These are phyloP conservation scores for Clavispora santaluciae DNA, from an alignment of 805 yeast species.

Conservation along the genomic window DNA sequence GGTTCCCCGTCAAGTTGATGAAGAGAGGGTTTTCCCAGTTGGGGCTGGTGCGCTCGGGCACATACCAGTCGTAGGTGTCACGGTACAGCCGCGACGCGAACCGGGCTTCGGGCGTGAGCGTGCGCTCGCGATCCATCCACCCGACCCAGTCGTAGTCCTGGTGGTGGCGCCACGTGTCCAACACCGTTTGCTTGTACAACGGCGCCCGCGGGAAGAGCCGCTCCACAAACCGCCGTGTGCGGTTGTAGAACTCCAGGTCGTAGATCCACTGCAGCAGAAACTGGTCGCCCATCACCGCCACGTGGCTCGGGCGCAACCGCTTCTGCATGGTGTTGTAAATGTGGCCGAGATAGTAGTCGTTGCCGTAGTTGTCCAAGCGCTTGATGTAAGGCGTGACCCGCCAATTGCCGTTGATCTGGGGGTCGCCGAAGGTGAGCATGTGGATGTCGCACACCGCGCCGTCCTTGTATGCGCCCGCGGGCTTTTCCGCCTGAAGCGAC, in stretches of 20 bases:
- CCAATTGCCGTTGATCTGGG: slow-evolving; percentile 92
- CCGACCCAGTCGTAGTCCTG: slow-evolving; percentile 52
- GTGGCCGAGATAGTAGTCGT: slow-evolving; percentile 86
- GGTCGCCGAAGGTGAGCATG: slow-evolving; percentile 87
- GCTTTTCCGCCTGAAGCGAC: slow-evolving; percentile 11
- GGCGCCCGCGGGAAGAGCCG: slow-evolving; percentile 60
- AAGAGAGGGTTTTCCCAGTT: slow-evolving; percentile 57
- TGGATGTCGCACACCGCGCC: slow-evolving; percentile 46
- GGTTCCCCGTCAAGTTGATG: slow-evolving; percentile 88
- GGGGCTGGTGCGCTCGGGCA: slow-evolving; percentile 22
- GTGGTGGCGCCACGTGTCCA: slow-evolving; percentile 46
- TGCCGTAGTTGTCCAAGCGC: slow-evolving; percentile 79
- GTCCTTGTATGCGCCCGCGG: slow-evolving; percentile 4
- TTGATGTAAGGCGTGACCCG: slow-evolving; percentile 64
- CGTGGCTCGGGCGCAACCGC: slow-evolving; percentile 69
- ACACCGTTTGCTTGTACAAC: slow-evolving; percentile 44
- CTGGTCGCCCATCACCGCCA: slow-evolving; percentile 88
- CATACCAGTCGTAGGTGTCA: slow-evolving; percentile 66
- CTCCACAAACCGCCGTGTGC: slow-evolving; percentile 72
- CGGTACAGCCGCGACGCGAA: slow-evolving; percentile 38
- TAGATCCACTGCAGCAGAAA: slow-evolving; percentile 93
- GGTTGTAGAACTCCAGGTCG: slow-evolving; percentile 76
- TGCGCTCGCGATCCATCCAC: slow-evolving; percentile 39
- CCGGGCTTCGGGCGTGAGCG: slow-evolving; percentile 30
- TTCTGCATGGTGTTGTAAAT: slow-evolving; percentile 62